These are phyloP conservation scores for Podila horticola DNA, from an alignment of 192 early-diverging fungal genomes.

Conservation along the genomic window DNA sequence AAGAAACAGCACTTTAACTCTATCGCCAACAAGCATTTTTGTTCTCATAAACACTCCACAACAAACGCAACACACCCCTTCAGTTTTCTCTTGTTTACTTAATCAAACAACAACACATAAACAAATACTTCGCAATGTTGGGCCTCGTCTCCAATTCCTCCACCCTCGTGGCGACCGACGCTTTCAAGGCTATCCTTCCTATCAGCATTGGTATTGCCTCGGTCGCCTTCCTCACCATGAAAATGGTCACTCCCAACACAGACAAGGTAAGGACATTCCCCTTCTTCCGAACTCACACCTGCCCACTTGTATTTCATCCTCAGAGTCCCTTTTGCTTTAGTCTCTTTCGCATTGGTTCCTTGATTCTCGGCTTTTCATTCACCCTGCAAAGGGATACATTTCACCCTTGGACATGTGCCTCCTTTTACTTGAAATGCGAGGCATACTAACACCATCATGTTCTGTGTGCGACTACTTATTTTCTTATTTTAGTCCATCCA, in stretches of 20 bases:
- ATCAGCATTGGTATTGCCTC: conserved; percentile 41
- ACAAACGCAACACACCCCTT: neutral
- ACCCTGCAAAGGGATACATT: neutral
- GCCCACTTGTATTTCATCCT: neutral
- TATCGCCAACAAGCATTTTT: conserved; percentile 2
- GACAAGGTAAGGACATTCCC: neutral
- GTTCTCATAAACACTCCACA: neutral
- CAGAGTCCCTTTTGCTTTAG: neutral
- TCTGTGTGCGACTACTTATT: neutral
- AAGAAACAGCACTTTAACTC: neutral
- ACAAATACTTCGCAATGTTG: conserved; percentile 15
- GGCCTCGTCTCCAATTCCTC: conserved; percentile 25
- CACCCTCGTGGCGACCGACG: conserved; percentile 6
- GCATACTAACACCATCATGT: neutral
- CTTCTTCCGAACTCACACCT: neutral
- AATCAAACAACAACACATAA: neutral
- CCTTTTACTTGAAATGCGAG: neutral
- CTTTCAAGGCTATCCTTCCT: conserved; percentile 20
- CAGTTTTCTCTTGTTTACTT: no score
- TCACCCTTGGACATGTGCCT: neutral
- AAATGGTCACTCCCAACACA: neutral
- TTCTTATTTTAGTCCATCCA: conserved; percentile 20
- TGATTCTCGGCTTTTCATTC: no score
- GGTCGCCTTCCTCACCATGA: conserved; percentile 23
- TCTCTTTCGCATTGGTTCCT: no score